Conservation (phyloP, 1,284 basidiomycete species). For the Fomitopsis betulina region DNA sequence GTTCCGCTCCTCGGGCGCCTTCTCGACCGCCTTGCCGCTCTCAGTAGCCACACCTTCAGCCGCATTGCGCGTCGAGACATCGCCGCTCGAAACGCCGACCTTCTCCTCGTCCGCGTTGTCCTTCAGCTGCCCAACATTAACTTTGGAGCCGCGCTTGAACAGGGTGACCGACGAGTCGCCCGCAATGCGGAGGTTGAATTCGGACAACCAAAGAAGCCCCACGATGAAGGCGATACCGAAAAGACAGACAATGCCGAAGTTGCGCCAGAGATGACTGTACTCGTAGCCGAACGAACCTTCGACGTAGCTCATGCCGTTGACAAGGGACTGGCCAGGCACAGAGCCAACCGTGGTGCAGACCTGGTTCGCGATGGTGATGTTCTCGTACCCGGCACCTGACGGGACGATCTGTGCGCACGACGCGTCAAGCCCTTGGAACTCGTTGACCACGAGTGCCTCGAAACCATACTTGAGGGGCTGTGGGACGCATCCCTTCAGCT, state of each 20-base stretch:
- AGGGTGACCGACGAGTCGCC: slow-evolving; percentile 30
- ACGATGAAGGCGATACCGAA: slow-evolving; percentile 46
- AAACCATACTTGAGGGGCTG: slow-evolving; percentile 49
- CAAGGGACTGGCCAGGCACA: slow-evolving; percentile 38
- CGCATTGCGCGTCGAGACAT: slow-evolving; percentile 1
- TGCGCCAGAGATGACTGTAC: slow-evolving; percentile 62
- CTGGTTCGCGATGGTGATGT: slow-evolving; percentile 46
- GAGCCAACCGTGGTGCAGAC: slow-evolving; percentile 60
- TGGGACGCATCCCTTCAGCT: neutral
- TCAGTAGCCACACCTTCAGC: slow-evolving; percentile 2
- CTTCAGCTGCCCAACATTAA: slow-evolving; percentile 6
- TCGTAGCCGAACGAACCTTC: slow-evolving; percentile 57
- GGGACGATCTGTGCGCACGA: slow-evolving; percentile 40
- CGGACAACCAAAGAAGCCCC: slow-evolving; percentile 50
- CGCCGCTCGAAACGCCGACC: neutral
- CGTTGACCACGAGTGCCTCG: slow-evolving; percentile 50
- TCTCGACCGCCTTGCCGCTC: slow-evolving; percentile 15
- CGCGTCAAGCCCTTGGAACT: slow-evolving; percentile 45
- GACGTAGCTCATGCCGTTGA: slow-evolving; percentile 53
- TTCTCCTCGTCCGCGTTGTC: slow-evolving; percentile 26
- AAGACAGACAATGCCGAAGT: slow-evolving; percentile 50
- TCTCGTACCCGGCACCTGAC: slow-evolving; percentile 48
- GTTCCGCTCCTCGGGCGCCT: slow-evolving; percentile 29
- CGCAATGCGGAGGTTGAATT: slow-evolving; percentile 35
- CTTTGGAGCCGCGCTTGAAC: slow-evolving; percentile 39